These are phyloP conservation scores for Rhizopus sp. DNA, from an alignment of 371 early-diverging fungal genomes.

Conservation along the genomic window DNA sequence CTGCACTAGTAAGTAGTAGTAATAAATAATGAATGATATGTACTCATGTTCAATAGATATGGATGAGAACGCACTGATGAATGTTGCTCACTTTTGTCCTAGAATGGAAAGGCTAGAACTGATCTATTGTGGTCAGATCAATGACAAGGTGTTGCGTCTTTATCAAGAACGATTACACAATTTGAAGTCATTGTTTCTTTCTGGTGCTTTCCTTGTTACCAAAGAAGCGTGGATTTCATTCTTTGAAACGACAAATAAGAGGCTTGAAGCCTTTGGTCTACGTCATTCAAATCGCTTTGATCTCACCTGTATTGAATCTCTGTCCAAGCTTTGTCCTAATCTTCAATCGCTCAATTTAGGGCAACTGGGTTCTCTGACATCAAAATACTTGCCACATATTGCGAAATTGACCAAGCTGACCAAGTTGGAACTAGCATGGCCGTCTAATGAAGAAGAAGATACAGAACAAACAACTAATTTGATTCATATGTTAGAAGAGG, in stretches of 20 bases:
- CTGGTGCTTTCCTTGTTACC: constrained; percentile 75
- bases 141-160: constrained; percentile 49
- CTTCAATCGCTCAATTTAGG: constrained; percentile 62
- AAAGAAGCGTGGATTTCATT: constrained; percentile 63
- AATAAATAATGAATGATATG: background rate
- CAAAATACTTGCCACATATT: constrained; percentile 50
- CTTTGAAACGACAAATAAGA: constrained; percentile 51
- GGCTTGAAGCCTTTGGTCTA: constrained; percentile 61
- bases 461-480: constrained; percentile 10
- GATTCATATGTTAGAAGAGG: constrained; percentile 7
- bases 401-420: constrained; percentile 37
- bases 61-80: constrained; percentile 50
- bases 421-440: constrained; percentile 51
- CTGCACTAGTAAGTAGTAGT: constrained; percentile 61
- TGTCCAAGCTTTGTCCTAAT: constrained; percentile 57
- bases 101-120: constrained; percentile 61
- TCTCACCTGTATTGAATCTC: constrained; percentile 45
- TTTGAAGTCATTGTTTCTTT: constrained; percentile 62
- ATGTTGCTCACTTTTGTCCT: constrained; percentile 70
- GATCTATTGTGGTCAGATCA: constrained; percentile 78
- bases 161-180: constrained; percentile 50
- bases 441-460: constrained; percentile 25
- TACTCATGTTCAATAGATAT: constrained; percentile 43
- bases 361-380: constrained; percentile 53
- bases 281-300: constrained; percentile 67